Percentiles rank a stretch among this genome's conserved stretches.
Evolutionary conservation across 345 rosid species (phyloP).

Genomic region (Syzygium aqueum): DNA sequence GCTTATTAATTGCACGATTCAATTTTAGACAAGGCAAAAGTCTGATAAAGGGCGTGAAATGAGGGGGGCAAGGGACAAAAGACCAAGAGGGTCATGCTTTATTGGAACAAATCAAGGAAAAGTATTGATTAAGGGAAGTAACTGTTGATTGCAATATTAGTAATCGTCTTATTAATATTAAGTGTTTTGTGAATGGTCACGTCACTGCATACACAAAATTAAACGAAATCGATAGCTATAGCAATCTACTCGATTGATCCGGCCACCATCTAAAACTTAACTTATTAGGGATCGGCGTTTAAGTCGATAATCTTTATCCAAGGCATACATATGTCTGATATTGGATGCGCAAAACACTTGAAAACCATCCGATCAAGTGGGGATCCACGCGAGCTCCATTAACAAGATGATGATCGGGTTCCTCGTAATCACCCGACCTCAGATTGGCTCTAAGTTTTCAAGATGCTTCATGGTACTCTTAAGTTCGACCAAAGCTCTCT

Average conservation of each 20-base stretch:
- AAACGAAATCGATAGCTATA: neutral
- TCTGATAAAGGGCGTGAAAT: neutral
- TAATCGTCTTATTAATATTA: no score
- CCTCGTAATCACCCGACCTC: neutral
- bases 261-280: neutral
- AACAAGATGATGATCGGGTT: neutral
- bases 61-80: neutral
- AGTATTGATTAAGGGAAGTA: neutral
- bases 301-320: neutral
- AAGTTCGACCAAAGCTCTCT: neutral
- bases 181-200: no score
- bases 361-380: neutral
- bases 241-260: neutral
- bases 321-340: neutral
- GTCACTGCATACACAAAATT: neutral
- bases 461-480: neutral
- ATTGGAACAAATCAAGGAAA: neutral
- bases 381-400: accelerated
- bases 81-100: neutral
- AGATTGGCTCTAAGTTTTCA: neutral
- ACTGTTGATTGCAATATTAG: no score
- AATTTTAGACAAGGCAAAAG: neutral
- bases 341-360: accelerated
- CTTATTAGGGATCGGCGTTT: neutral
- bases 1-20: neutral